A percentile compares a stretch with the other conserved stretches of the same genome.
phyloP scores from a whole-genome alignment of 495 filamentous ascomycete genomes.

The Podospora comata region DNA sequence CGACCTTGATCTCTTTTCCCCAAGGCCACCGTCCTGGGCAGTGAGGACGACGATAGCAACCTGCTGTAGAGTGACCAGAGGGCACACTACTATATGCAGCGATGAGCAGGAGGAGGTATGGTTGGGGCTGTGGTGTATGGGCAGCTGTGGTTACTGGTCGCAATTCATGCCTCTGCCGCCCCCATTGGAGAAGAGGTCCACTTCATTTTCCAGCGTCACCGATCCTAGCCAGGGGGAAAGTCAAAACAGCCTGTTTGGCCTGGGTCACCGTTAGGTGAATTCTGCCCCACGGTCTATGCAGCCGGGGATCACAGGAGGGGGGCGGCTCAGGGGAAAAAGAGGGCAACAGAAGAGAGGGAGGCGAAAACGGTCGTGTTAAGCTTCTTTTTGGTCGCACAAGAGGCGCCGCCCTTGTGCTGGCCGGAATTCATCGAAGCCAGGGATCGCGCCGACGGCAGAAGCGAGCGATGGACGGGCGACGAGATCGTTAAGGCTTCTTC shows the following conservation, averaged over 20 bases:
- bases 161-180: constrained; percentile 30
- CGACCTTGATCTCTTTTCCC: constrained; percentile 2
- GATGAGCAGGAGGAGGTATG: background rate
- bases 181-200: constrained; percentile 22
- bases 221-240: constrained; percentile 24
- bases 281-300: constrained; percentile 5
- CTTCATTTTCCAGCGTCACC: constrained; percentile 24
- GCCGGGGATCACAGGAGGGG: too few relatives aligned
- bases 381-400: constrained; percentile 14
- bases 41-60: background rate
- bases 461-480: constrained; percentile 20
- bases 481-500: constrained; percentile 19
- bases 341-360: background rate
- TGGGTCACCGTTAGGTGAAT: constrained; percentile 18
- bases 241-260: constrained; percentile 30
- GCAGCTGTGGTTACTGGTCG: background rate
- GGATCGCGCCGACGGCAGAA: constrained; percentile 26
- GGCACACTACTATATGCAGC: background rate
- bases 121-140: background rate
- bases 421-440: constrained; percentile 24
- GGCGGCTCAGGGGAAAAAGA: background rate
- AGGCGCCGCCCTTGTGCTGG: constrained; percentile 15
- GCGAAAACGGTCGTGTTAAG: constrained; percentile 17
- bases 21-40: background rate
- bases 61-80: background rate